These are phyloP conservation scores for Zygoascus tannicola DNA, from an alignment of 805 yeast species.

Conservation along the genomic window DNA sequence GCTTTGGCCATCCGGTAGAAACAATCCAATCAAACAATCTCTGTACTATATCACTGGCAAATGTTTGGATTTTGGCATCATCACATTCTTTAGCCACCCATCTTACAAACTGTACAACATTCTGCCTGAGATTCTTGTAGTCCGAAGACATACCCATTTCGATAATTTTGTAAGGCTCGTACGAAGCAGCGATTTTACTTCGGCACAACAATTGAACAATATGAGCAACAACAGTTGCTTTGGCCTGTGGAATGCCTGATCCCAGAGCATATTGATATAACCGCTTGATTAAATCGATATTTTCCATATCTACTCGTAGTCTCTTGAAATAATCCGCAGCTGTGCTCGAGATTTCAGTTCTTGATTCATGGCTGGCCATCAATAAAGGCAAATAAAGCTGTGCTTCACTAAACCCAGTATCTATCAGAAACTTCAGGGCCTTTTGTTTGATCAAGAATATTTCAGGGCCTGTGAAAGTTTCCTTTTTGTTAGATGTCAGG, in stretches of 20 bases:
- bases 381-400: constrained; percentile 41
- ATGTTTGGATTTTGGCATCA: constrained; percentile 20
- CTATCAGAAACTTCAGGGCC: constrained; percentile 33
- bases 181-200: constrained; percentile 43
- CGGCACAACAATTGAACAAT: constrained; percentile 42
- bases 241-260: constrained; percentile 9
- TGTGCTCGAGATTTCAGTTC: constrained; percentile 44
- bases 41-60: constrained; percentile 13
- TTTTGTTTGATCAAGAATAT: constrained; percentile 29
- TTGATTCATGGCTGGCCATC: constrained; percentile 55
- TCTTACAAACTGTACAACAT: constrained; percentile 54
- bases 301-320: constrained; percentile 33
- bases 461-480: constrained; percentile 36
- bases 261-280: constrained; percentile 1
- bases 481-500: constrained; percentile 62
- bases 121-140: constrained; percentile 41
- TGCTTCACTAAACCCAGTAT: constrained; percentile 35
- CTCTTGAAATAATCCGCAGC: constrained; percentile 47
- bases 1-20: constrained; percentile 6
- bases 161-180: constrained; percentile 37
- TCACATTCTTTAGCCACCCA: constrained; percentile 39
- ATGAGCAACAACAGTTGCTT: constrained; percentile 44
- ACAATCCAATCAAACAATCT: constrained; percentile 18
- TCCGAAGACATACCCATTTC: constrained; percentile 50
- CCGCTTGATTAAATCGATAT: constrained; percentile 23